A percentile compares a stretch with the other conserved stretches of the same genome.
phyloP scores from a whole-genome alignment of 306 rosid species.

The Acacia melanoxylon region DNA sequence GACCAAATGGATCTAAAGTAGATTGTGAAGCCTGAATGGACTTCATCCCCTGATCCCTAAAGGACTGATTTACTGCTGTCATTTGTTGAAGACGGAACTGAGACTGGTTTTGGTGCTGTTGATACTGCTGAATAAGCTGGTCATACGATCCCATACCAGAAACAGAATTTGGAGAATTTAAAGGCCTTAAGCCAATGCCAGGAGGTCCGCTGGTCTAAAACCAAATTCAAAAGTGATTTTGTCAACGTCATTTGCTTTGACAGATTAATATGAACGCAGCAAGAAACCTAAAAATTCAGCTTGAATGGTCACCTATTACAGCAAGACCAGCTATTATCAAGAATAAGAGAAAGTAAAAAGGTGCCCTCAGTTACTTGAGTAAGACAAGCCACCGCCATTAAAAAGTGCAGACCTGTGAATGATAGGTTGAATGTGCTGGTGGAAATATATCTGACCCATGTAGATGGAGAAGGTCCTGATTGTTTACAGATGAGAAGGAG shows the following conservation, averaged over 20 bases:
- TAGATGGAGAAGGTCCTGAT: slow-evolving; percentile 90
- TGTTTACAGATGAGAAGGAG: slow-evolving; percentile 84
- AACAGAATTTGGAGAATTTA: slow-evolving; percentile 75
- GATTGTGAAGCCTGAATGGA: slow-evolving; percentile 78
- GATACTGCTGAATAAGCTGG: slow-evolving; percentile 88
- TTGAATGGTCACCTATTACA: neutral
- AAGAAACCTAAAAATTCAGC: neutral
- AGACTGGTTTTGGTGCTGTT: slow-evolving; percentile 81
- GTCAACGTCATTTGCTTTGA: slow-evolving; percentile 19
- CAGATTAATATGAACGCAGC: neutral
- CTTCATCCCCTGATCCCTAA: slow-evolving; percentile 83
- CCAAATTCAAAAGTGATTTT: slow-evolving; percentile 20
- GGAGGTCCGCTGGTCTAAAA: slow-evolving; percentile 90
- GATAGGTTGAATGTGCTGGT: slow-evolving; percentile 84
- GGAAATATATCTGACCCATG: slow-evolving; percentile 93
- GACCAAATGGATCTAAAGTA: slow-evolving; percentile 79
- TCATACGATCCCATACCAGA: slow-evolving; percentile 90
- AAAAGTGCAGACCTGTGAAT: slow-evolving; percentile 72
- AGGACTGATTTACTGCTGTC: slow-evolving; percentile 80
- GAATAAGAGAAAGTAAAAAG: neutral
- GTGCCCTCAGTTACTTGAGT: neutral
- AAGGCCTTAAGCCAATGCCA: slow-evolving; percentile 90
- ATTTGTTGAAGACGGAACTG: slow-evolving; percentile 89
- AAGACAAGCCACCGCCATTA: neutral
- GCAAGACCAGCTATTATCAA: slow-evolving; percentile 5